These are phyloP conservation scores for Aeschynomene evenia DNA, from an alignment of 306 rosid genomes.

Conservation along the genomic window DNA sequence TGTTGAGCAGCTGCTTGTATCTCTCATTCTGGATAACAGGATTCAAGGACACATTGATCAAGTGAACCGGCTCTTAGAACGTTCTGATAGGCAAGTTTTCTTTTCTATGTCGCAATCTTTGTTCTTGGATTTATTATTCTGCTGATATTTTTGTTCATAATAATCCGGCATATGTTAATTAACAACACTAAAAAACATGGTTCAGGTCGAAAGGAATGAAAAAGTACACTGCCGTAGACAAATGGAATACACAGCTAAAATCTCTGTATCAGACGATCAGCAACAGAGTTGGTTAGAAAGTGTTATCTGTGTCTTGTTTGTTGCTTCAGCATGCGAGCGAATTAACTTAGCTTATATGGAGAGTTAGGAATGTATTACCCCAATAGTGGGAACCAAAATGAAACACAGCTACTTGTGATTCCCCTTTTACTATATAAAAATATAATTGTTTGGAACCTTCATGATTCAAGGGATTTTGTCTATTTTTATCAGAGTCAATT, in stretches of 20 bases:
- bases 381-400: constrained; percentile 29
- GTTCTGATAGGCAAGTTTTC: constrained; percentile 66
- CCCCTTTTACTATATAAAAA: constrained; percentile 19
- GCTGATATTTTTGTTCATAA: neutral
- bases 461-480: constrained; percentile 5
- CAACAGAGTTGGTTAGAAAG: constrained; percentile 65
- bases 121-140: neutral
- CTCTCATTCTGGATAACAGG: constrained; percentile 86
- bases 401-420: constrained; percentile 28
- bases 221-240: constrained; percentile 85
- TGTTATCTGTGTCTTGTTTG: constrained; percentile 13
- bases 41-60: constrained; percentile 97
- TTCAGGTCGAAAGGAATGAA: constrained; percentile 94
- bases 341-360: constrained; percentile 23
- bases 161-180: neutral
- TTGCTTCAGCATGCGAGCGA: constrained; percentile 36
- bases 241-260: constrained; percentile 91
- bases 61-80: constrained; percentile 91
- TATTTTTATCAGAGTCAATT: neutral
- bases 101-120: neutral
- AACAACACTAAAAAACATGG: constrained; percentile 21
- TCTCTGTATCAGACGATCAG: constrained; percentile 75
- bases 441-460: constrained; percentile 15
- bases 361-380: constrained; percentile 29
- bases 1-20: constrained; percentile 64